phyloP scores from a whole-genome alignment of 1,284 basidiomycete genomes.

The Ceratobasidium sp. region DNA sequence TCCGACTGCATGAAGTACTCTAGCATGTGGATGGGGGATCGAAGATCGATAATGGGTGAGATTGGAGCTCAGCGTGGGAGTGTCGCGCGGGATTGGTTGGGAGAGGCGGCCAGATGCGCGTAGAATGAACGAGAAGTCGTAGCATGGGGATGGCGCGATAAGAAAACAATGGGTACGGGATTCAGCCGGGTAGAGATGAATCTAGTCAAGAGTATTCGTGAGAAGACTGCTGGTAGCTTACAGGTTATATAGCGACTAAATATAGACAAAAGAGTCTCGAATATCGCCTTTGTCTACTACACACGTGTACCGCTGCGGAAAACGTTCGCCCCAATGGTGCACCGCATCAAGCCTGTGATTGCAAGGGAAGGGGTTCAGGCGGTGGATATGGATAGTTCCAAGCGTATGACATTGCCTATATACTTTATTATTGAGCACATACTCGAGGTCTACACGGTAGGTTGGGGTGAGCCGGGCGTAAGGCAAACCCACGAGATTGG shows the following conservation, averaged over 20 bases:
- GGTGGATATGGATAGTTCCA: neutral
- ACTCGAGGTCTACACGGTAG: no score
- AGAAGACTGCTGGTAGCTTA: neutral
- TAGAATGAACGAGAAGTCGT: constrained; percentile 3
- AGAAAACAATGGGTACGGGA: neutral
- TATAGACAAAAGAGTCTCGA: neutral
- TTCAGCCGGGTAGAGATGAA: neutral
- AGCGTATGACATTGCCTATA: neutral
- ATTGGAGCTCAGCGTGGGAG: constrained; percentile 38
- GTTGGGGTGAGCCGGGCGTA: no score
- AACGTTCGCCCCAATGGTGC: neutral
- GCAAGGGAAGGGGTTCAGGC: neutral
- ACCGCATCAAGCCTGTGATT: neutral
- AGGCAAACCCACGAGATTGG: no score
- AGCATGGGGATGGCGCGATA: neutral
- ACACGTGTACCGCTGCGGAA: neutral
- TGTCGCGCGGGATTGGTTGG: neutral
- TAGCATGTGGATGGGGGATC: constrained; percentile 10
- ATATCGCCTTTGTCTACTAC: no score
- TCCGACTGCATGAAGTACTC: neutral
- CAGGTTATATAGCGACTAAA: neutral
- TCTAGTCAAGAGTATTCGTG: neutral
- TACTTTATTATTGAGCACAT: no score
- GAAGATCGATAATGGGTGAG: constrained; percentile 3
- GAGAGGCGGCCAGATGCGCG: neutral